A percentile compares a stretch with the other conserved stretches of the same genome.
phyloP scores from a whole-genome alignment of 805 yeast genomes.

The Brettanomyces naardenensis region DNA sequence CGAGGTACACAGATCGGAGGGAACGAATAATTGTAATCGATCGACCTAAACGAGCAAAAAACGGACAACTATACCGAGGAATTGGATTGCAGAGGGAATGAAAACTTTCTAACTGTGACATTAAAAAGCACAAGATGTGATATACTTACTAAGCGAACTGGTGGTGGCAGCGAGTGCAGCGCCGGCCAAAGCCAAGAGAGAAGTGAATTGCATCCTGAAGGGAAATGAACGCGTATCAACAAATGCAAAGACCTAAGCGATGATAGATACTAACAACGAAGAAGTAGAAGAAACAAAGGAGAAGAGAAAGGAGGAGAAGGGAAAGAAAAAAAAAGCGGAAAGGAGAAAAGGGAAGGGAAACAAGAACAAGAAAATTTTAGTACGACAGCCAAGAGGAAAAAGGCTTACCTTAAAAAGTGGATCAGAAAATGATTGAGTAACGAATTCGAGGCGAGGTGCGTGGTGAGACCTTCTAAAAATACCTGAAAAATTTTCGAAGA shows the following conservation, averaged over 20 bases:
- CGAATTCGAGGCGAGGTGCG: background rate
- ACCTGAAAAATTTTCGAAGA: too few species aligned
- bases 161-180: slow-evolving; percentile 32
- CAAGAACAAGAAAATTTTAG: background rate
- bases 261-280: background rate
- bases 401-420: background rate
- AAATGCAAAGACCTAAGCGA: background rate
- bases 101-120: too few species aligned
- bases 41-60: too few species aligned
- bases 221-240: background rate
- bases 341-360: background rate
- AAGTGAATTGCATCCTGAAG: slow-evolving; percentile 47
- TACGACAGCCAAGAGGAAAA: too few species aligned
- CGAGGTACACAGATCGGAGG: too few species aligned
- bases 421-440: background rate
- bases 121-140: too few species aligned
- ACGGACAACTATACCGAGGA: too few species aligned
- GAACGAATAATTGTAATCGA: too few species aligned
- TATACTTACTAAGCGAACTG: slow-evolving; percentile 30
- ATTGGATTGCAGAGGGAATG: too few species aligned
- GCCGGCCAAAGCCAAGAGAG: slow-evolving; percentile 36
- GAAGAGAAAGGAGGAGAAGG: slow-evolving; percentile 1
- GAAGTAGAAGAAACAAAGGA: background rate
- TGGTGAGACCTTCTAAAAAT: background rate
- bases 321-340: background rate